Evolutionary conservation across 2,329 filamentous ascomycete species (phyloP), one percentile per base, ranked within the genome.

Genomic region (Aspergillus sp.): DNA sequence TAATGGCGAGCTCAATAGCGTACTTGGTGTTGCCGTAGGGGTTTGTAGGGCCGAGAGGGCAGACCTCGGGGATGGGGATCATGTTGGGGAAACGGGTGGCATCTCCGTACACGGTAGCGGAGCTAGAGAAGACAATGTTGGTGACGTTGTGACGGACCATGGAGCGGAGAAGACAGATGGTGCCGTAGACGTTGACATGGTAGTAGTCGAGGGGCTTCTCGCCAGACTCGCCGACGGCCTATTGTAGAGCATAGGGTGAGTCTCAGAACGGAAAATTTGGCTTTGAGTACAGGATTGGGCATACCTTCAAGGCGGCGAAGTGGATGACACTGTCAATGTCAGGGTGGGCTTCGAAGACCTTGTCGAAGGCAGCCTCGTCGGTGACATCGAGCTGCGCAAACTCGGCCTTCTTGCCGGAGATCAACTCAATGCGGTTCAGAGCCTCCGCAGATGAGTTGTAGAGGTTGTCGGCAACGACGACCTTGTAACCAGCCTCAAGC

Each of bases 61-160:
- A 99, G 77, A 90, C 83, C 80, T 99, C 95, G 51, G 95, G 95
- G 71, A 99, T 99, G 63, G 95, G 95, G 65, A 99, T 99, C 95
- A 99, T 99, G 83, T 96, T 89, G 66, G 89, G 87, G 79, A 97
- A 91, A 73, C 92, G 90, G 45, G 95, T 98, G 53, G 93, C 95
- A 77, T 99, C 96, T 72, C 95, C 95, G 76, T 99, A 99, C 34
- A 99, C 95, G 66, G 96, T 99, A 34, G 95, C 95, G 1, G 93
- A 97, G 62, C 92, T 97, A 60, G 93, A 98, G 81, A 99, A 99
- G 78, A 99, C 95, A 70, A 99, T 95, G 82, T 96, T 98, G 78
- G 86, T 85, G 66, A 99, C 93, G 77, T 93, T 89, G 83, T 97
- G 86, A 76, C 87, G 88, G 72, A 86, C 84, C 92, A 99, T 98